Percentiles rank a stretch among this genome's conserved stretches.
Evolutionary conservation across 1,139 yeast genomes (phyloP).

Genomic region (Debaryomycetaceae sp.): DNA sequence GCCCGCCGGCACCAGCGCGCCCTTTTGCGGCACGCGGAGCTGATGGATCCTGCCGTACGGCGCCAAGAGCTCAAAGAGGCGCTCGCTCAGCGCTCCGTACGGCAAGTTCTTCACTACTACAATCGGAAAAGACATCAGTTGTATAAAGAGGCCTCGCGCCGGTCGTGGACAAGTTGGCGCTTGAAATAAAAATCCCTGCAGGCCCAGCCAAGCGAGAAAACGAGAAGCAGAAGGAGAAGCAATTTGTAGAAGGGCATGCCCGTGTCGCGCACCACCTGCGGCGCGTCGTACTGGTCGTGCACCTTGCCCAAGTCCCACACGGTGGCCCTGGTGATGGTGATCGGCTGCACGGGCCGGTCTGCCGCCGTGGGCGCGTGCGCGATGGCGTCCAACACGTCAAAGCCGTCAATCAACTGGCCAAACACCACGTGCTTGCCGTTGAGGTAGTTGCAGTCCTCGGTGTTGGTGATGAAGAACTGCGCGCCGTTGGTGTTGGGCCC

Average conservation of each 20-base stretch:
- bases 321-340: conserved; percentile 27
- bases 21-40: conserved; percentile 42
- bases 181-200: conserved; percentile 4
- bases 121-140: conserved; percentile 33
- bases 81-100: conserved; percentile 42
- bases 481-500: conserved; percentile 41
- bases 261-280: too few relatives aligned
- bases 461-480: conserved; percentile 36
- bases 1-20: conserved; percentile 38
- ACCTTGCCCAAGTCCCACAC: conserved; percentile 10
- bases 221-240: conserved; percentile 3
- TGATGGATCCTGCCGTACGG: conserved; percentile 56
- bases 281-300: conserved; percentile 2
- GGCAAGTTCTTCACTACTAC: conserved; percentile 59
- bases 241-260: conserved; percentile 5
- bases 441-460: conserved; percentile 27
- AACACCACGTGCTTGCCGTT: conserved; percentile 58
- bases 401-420: conserved; percentile 47
- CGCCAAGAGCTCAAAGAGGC: conserved; percentile 52
- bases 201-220: conserved; percentile 1
- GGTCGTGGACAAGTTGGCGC: conserved; percentile 6
- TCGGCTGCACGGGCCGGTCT: conserved; percentile 27
- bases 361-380: conserved; percentile 33
- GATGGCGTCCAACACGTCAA: conserved; percentile 33
- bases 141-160: conserved; percentile 7